Base-by-base conservation (phyloP, 257 asterid genomes). In the Buddleja alternifolia region DNA sequence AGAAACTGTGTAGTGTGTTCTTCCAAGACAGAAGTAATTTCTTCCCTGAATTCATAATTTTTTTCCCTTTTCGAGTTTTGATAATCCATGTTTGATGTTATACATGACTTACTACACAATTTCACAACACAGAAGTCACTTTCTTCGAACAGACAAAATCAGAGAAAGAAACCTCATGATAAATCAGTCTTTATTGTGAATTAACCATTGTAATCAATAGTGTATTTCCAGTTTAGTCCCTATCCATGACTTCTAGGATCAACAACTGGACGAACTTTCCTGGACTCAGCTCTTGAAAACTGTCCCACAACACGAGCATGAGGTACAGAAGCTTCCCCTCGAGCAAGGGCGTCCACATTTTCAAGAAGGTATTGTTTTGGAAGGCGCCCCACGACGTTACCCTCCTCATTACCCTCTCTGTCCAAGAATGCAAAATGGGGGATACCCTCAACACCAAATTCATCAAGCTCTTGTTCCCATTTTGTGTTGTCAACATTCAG, bases 401-500 rank as follows among this genome's bases (percentile, higher is more conserved):
- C 99, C 69, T 94, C 97, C 72, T 91, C 97, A 4, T 94, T 89
- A 63, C 99, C 99, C 2, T 84, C 73, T 69, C 70, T 77, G 80
- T 94, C 99, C 15, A 94, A 83, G 87, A 94, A 94, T 3, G 97
- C 96, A 70, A 94, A 94, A 85, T 94, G 99, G 55, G 99, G 99
- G 52, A 94, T 91, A 17, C 97, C 99, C 77, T 94, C 99, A 17
- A 91, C 99, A 10, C 97, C 99, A 62, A 94, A 94, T 80, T 91
- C 99, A 52, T 94, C 99, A n/a, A 94, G 96, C 84, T 94, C 99
- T 89, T 94, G 99, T 81, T 94, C 99, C 99, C 99, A 94, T 81
- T 87, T 94, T 4, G 99, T 94, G 84, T 91, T 94, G 69, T 91
- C 99, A 73, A 94, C 99, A 41, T 94, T 94, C 83, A 94, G 73